phyloP scores from a whole-genome alignment of 2,329 filamentous ascomycete genomes.

The Ophiosphaerella korrae region DNA sequence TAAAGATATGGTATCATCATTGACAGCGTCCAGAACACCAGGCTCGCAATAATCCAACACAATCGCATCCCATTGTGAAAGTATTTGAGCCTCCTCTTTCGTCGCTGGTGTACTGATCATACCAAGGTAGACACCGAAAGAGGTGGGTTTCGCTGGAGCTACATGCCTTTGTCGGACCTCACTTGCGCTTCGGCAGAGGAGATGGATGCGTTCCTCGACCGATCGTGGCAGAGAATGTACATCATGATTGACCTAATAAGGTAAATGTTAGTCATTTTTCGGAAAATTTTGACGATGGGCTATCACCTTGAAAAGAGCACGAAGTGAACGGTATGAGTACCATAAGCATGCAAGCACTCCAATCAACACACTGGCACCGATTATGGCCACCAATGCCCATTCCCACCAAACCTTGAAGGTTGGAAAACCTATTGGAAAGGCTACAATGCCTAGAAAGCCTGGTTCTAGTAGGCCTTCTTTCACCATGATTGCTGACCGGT shows the following conservation, averaged over 20 bases:
- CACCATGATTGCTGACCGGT: neutral
- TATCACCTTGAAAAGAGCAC: constrained; percentile 27
- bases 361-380: constrained; percentile 33
- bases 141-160: constrained; percentile 34
- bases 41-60: constrained; percentile 38
- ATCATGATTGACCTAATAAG: constrained; percentile 18
- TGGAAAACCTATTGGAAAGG: constrained; percentile 30
- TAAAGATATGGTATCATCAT: constrained; percentile 26
- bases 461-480: constrained; percentile 5
- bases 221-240: constrained; percentile 28
- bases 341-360: constrained; percentile 35
- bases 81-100: constrained; percentile 28
- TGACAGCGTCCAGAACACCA: constrained; percentile 39
- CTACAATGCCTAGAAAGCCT: constrained; percentile 36
- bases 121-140: constrained; percentile 46
- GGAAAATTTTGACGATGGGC: neutral
- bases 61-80: constrained; percentile 41
- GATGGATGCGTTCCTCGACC: constrained; percentile 38
- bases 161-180: constrained; percentile 22
- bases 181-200: constrained; percentile 28
- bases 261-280: constrained; percentile 3
- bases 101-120: constrained; percentile 30
- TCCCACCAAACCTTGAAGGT: constrained; percentile 41
- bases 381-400: constrained; percentile 38
- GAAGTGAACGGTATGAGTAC: constrained; percentile 27